These are phyloP conservation scores for Besnoitia besnoiti DNA, from an alignment of 169 alveolate genomes.

Conservation along the genomic window DNA sequence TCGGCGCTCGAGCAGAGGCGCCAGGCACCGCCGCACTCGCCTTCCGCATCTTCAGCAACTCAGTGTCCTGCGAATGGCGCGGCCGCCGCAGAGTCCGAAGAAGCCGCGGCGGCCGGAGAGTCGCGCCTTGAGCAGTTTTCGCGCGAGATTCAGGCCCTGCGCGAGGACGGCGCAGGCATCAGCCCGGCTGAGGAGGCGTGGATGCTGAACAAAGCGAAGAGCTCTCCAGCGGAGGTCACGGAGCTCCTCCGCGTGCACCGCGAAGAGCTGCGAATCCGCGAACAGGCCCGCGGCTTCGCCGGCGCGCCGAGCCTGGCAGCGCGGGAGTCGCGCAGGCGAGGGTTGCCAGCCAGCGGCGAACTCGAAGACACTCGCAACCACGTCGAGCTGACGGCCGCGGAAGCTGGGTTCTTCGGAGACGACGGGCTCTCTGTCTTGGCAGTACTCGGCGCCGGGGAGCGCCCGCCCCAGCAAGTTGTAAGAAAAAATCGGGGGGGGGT, in stretches of 20 bases:
- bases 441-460: no score
- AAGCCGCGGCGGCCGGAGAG: not conserved
- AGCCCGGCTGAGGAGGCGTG: not conserved
- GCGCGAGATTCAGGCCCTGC: not conserved
- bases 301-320: not conserved
- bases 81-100: not conserved
- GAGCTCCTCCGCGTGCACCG: not conserved
- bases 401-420: not conserved
- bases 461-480: no score
- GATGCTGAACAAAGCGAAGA: not conserved
- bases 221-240: not conserved
- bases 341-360: not conserved
- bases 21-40: no score
- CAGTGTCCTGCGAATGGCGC: not conserved
- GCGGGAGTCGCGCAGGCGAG: not conserved
- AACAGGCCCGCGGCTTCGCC: not conserved
- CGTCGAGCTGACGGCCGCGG: not conserved
- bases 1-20: not conserved
- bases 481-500: no score
- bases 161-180: not conserved
- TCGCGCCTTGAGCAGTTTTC: not conserved
- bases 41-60: no score
- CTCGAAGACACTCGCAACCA: not conserved
- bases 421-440: not conserved
- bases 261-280: not conserved